Base-by-base conservation (phyloP, 1,284 basidiomycete genomes). In the Moesziomyces antarcticus region DNA sequence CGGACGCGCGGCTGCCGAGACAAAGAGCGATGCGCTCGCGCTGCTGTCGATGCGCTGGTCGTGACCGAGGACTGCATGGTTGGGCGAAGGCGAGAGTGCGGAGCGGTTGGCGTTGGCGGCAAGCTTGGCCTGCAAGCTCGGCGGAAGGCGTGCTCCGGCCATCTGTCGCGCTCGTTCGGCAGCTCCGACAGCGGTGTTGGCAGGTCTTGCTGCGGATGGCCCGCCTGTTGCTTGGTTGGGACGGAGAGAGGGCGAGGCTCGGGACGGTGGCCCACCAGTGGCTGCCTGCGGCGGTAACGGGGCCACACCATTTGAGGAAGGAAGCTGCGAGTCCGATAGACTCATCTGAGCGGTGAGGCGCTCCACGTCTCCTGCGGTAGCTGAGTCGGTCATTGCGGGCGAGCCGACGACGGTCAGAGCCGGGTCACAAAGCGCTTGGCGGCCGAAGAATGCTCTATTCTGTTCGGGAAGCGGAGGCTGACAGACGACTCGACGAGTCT, bases 51-150 rank as follows among this genome's bases (percentile, higher is more conserved):
- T 74, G 41, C 69, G 74, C 58, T 78, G 75, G 20, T 67, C 70
- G 50, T 70, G 77, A 24, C 66, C 72, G 47, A 79, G 53, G n/a
- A 75, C 75, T 43, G 45, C 51, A 11, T 53, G 47, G 25, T 43
- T 50, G 45, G 60, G 30, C 40, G n/a, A 51, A 46, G 45, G 42
- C 21, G 69, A 61, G 40, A 40, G 48, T n/a, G 61, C 61, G 14
- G 73, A 70, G 13, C 72, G 54, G 25, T 70, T 62, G 8, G 73
- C 77, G 50, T 75, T 73, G 68, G 91, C 92, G 55, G 92, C 92
- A 89, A 97, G 92, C 87, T 95, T 97, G 65, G 93, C 93, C 82
- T 94, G 93, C 56, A 98, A 88, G 54, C 90, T 89, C 0, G 94
- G 93, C 0, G 95, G 94, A 20, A 82, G 69, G 51, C 73, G 76